Percentiles rank a stretch among this genome's conserved stretches.
Evolutionary conservation across 2,329 filamentous ascomycete genomes (phyloP).

Genomic region (Trichoderma guizhouense): DNA sequence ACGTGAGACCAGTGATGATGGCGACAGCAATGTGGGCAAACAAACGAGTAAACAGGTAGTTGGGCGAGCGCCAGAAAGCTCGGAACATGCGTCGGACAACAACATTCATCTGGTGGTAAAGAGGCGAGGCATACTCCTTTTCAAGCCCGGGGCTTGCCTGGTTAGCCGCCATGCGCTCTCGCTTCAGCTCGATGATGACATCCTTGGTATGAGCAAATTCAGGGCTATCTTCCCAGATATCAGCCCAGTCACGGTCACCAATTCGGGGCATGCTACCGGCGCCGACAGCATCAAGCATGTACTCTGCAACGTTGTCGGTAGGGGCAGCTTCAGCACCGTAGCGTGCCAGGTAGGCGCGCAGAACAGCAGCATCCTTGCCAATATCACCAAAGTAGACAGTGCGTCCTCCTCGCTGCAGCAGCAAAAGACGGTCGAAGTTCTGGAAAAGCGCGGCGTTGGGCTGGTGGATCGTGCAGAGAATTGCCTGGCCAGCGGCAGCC

Average conservation of each 20-base stretch:
- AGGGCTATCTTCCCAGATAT: constrained; percentile 71
- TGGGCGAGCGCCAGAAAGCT: constrained; percentile 79
- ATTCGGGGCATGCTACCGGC: constrained; percentile 70
- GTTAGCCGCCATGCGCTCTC: constrained; percentile 46
- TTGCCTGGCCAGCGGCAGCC: constrained; percentile 76
- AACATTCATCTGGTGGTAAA: constrained; percentile 73
- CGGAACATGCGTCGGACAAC: constrained; percentile 72
- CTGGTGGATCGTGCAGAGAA: constrained; percentile 89
- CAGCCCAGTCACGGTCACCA: constrained; percentile 73
- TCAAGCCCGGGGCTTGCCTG: constrained; percentile 53
- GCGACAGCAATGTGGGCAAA: constrained; percentile 82
- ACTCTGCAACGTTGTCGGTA: constrained; percentile 64
- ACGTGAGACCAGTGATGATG: constrained; percentile 74
- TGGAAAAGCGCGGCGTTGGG: constrained; percentile 84
- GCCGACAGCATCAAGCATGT: constrained; percentile 82
- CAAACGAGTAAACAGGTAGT: constrained; percentile 84
- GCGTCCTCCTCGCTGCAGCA: constrained; percentile 73
- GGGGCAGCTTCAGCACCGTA: constrained; percentile 58
- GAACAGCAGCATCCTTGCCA: constrained; percentile 65
- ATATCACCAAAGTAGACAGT: constrained; percentile 87
- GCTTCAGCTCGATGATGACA: constrained; percentile 65
- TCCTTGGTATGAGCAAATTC: constrained; percentile 66
- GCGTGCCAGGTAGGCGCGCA: constrained; percentile 62
- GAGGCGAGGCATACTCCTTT: constrained; percentile 78
- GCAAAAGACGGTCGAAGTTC: constrained; percentile 78